phyloP scores from a whole-genome alignment of 305 asterid species.

The Rubia occidens region DNA sequence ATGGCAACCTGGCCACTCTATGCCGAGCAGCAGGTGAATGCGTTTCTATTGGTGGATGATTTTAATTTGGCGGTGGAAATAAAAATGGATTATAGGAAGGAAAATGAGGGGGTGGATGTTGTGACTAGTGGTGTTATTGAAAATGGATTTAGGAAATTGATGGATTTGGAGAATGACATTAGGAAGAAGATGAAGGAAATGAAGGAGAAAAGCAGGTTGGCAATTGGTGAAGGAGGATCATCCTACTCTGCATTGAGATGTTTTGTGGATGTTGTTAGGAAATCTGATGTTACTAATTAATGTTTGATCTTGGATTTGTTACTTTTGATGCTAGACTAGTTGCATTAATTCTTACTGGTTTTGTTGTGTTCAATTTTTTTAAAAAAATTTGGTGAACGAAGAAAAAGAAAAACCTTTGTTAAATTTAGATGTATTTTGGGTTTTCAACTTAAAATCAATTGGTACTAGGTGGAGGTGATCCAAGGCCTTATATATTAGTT shows the following conservation, averaged over 20 bases:
- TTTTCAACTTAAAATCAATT: too few relatives aligned
- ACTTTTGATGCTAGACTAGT: too few relatives aligned
- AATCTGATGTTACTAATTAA: not conserved
- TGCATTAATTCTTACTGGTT: too few relatives aligned
- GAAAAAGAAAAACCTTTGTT: too few relatives aligned
- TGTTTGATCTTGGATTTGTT: too few relatives aligned
- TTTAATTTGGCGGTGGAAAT: constrained; percentile 2
- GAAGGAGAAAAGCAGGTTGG: not conserved
- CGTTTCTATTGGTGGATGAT: not conserved
- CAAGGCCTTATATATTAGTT: too few relatives aligned
- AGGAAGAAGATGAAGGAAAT: not conserved
- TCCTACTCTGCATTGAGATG: not conserved
- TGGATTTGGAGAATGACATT: not conserved
- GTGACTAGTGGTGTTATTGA: not conserved
- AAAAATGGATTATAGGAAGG: not conserved
- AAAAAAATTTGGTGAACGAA: too few relatives aligned
- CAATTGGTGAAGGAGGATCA: not conserved
- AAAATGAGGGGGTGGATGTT: not conserved
- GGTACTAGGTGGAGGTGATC: too few relatives aligned
- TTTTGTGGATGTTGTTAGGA: not conserved
- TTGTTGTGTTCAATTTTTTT: too few relatives aligned
- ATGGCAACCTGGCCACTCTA: not conserved
- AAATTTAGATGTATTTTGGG: too few relatives aligned
- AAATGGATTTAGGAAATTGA: not conserved
- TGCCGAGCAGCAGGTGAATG: constrained; percentile 3